These are phyloP conservation scores for Pythium rhizo-oryzae DNA, from an alignment of 352 stramenopile species.

Conservation along the genomic window DNA sequence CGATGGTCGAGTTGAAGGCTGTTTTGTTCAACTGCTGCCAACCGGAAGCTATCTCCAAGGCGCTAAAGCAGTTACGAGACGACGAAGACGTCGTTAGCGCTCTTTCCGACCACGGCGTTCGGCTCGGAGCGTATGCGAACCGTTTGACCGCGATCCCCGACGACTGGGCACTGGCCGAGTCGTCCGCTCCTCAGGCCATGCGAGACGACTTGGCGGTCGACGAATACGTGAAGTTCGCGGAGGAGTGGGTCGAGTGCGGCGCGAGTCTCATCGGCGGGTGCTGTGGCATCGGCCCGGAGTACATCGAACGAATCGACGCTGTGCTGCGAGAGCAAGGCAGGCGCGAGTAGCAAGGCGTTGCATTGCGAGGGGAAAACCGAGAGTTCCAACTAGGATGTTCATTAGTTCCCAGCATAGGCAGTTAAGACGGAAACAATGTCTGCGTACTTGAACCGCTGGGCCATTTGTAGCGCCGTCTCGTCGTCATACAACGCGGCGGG, in stretches of 20 bases:
- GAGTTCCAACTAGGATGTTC: neutral
- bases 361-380: no score
- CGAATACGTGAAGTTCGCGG: constrained; percentile 73
- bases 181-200: constrained; percentile 76
- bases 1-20: constrained; percentile 40
- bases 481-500: constrained; percentile 59
- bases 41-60: constrained; percentile 83
- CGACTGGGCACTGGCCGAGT: constrained; percentile 78
- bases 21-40: constrained; percentile 92
- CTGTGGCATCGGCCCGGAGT: constrained; percentile 88
- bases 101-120: constrained; percentile 29
- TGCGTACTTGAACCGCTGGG: constrained; percentile 50
- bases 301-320: constrained; percentile 69
- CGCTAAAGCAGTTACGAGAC: constrained; percentile 53
- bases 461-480: constrained; percentile 65
- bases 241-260: constrained; percentile 59
- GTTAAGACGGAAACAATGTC: constrained; percentile 33
- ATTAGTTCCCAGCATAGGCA: neutral
- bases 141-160: constrained; percentile 77
- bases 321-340: constrained; percentile 29
- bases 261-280: constrained; percentile 88
- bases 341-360: no score
- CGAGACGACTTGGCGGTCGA: constrained; percentile 76
- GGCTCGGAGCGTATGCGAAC: constrained; percentile 89
- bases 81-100: constrained; percentile 23